Conservation (phyloP, 1,284 basidiomycete species). For the Ustilago sp. region DNA sequence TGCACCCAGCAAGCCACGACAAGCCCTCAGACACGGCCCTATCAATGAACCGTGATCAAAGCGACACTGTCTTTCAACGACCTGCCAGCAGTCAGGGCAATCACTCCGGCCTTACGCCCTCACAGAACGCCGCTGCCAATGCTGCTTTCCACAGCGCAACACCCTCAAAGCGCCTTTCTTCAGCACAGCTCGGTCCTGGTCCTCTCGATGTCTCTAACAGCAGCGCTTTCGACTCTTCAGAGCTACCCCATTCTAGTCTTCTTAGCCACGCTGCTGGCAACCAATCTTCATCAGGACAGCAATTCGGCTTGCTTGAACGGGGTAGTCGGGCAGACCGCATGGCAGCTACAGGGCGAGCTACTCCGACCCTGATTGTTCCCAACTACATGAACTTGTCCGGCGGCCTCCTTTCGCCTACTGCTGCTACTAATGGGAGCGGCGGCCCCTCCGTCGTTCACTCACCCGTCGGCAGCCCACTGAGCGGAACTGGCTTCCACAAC, state of each 20-base stretch:
- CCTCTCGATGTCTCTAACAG: conserved; percentile 12
- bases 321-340: conserved; percentile 6
- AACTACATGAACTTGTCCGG: conserved; percentile 42
- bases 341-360: conserved; percentile 20
- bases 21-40: conserved; percentile 6
- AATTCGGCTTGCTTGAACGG: conserved; percentile 16
- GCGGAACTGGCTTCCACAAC: conserved; percentile 24
- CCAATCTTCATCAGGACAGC: conserved; percentile 16
- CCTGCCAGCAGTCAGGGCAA: conserved; percentile 47
- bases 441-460: conserved; percentile 26
- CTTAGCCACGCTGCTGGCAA: conserved; percentile 7
- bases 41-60: conserved; percentile 4
- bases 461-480: conserved; percentile 38
- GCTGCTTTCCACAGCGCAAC: conserved; percentile 11
- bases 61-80: conserved; percentile 14
- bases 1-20: conserved; percentile 41
- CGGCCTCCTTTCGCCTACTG: conserved; percentile 52
- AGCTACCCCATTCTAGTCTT: neutral
- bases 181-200: conserved; percentile 21
- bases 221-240: conserved; percentile 9
- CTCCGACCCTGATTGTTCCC: conserved; percentile 37
- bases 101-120: neutral
- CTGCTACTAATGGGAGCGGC: conserved; percentile 43
- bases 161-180: conserved; percentile 21
- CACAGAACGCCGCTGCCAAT: conserved; percentile 3